Conservation (phyloP, 2,329 filamentous ascomycete species). For the Curvularia spicifera region DNA sequence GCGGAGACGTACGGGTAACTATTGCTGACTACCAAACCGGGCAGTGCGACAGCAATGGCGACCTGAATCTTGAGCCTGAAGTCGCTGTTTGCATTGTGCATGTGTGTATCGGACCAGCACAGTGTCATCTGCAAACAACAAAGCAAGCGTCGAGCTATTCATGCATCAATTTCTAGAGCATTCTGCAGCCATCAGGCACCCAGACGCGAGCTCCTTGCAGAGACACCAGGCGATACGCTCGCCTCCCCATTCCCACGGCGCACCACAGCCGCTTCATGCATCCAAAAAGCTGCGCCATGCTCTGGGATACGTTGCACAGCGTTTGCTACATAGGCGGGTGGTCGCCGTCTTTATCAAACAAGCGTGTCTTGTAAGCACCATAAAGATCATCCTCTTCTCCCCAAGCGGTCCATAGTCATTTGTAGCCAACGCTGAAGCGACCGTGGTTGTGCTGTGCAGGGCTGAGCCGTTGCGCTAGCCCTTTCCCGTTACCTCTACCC, state of each 20-base stretch:
- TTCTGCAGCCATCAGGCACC: not conserved
- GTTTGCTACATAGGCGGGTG: conserved; percentile 1
- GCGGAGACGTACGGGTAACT: not conserved
- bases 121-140: not conserved
- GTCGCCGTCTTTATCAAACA: not conserved
- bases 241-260: conserved; percentile 9
- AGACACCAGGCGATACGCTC: conserved; percentile 15
- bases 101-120: not conserved
- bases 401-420: not conserved
- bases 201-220: not conserved
- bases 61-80: not conserved
- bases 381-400: not conserved
- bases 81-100: not conserved
- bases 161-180: not conserved
- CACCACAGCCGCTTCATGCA: conserved; percentile 14
- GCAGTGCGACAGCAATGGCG: not conserved
- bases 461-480: not conserved
- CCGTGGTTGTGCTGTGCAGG: not conserved
- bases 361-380: not conserved
- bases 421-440: not conserved
- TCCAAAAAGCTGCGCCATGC: conserved; percentile 18
- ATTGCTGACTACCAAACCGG: conserved; percentile 4
- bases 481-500: not conserved
- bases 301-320: conserved; percentile 2
- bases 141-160: not conserved